These are phyloP conservation scores for Neonectria neomacrospora DNA, from an alignment of 2,329 filamentous ascomycete genomes.

Conservation along the genomic window DNA sequence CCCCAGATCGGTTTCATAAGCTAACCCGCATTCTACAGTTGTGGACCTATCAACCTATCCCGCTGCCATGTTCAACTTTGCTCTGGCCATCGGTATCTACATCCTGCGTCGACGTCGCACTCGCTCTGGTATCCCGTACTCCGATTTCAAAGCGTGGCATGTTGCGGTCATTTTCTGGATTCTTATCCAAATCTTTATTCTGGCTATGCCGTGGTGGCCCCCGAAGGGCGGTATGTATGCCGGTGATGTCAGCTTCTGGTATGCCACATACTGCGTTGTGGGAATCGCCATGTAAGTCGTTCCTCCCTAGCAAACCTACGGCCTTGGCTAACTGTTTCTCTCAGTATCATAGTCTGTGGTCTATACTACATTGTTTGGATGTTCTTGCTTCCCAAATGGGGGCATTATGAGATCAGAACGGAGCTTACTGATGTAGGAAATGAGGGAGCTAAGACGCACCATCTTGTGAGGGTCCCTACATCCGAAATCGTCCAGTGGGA, in stretches of 20 bases:
- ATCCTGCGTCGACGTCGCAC: slow-evolving; percentile 67
- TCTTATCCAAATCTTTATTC: slow-evolving; percentile 67
- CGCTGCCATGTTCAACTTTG: slow-evolving; percentile 64
- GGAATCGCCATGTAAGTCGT: slow-evolving; percentile 71
- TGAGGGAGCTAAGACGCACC: slow-evolving; percentile 54
- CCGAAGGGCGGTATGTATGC: slow-evolving; percentile 67
- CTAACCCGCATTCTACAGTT: slow-evolving; percentile 51
- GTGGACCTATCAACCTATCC: slow-evolving; percentile 71
- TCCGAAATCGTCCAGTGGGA: slow-evolving; percentile 66
- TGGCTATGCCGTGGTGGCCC: slow-evolving; percentile 79
- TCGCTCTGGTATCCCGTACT: slow-evolving; percentile 57
- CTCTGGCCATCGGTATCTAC: slow-evolving; percentile 67
- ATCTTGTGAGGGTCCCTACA: slow-evolving; percentile 65
- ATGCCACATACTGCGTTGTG: slow-evolving; percentile 74
- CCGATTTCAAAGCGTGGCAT: slow-evolving; percentile 70
- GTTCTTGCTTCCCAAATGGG: slow-evolving; percentile 61
- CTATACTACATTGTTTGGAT: slow-evolving; percentile 72
- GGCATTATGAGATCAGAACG: slow-evolving; percentile 66
- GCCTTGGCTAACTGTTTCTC: neutral
- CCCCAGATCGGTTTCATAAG: neutral
- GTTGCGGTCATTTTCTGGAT: slow-evolving; percentile 68
- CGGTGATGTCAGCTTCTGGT: slow-evolving; percentile 79
- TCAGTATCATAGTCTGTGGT: slow-evolving; percentile 62
- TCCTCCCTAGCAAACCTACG: rapidly evolving
- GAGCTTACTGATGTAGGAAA: slow-evolving; percentile 58